Conservation (phyloP, 2,329 filamentous ascomycete species). For the Penicillium sp. region DNA sequence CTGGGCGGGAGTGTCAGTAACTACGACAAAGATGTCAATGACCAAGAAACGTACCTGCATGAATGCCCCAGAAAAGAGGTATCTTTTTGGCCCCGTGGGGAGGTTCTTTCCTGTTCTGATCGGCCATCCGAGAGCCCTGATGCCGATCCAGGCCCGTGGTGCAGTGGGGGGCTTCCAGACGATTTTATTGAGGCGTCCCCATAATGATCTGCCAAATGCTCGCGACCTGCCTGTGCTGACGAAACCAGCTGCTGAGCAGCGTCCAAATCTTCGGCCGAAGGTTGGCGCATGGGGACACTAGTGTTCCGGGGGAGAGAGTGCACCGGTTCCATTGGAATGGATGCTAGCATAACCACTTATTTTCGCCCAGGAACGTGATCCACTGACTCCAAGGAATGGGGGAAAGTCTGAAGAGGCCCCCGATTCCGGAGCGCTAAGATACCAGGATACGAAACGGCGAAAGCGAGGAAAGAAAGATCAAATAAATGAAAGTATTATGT, state of each 20-base stretch:
- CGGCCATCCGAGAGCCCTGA: constrained; percentile 18
- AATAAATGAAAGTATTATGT: constrained; percentile 22
- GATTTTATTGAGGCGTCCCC: constrained; percentile 18
- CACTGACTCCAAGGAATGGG: neutral
- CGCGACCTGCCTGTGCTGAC: constrained; percentile 46
- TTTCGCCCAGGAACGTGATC: neutral
- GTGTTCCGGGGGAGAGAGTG: constrained; percentile 32
- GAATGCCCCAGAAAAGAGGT: constrained; percentile 42
- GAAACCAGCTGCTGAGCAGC: constrained; percentile 51
- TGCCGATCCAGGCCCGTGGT: constrained; percentile 16
- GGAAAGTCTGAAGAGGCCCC: constrained; percentile 1
- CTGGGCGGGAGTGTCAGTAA: constrained; percentile 49
- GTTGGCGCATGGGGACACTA: constrained; percentile 40
- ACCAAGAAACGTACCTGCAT: constrained; percentile 37
- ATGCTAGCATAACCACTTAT: constrained; percentile 37
- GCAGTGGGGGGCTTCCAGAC: constrained; percentile 16
- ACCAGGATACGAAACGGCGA: constrained; percentile 12
- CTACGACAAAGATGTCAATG: neutral
- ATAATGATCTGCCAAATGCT: constrained; percentile 32
- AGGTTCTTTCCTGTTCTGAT: constrained; percentile 25
- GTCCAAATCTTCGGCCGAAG: constrained; percentile 49
- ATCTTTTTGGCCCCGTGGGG: constrained; percentile 39
- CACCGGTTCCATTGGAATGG: constrained; percentile 39
- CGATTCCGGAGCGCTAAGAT: constrained; percentile 5
- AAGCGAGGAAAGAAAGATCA: constrained; percentile 19